phyloP scores from a whole-genome alignment of 352 stramenopile genomes.

The Globisporangium cystogenes region DNA sequence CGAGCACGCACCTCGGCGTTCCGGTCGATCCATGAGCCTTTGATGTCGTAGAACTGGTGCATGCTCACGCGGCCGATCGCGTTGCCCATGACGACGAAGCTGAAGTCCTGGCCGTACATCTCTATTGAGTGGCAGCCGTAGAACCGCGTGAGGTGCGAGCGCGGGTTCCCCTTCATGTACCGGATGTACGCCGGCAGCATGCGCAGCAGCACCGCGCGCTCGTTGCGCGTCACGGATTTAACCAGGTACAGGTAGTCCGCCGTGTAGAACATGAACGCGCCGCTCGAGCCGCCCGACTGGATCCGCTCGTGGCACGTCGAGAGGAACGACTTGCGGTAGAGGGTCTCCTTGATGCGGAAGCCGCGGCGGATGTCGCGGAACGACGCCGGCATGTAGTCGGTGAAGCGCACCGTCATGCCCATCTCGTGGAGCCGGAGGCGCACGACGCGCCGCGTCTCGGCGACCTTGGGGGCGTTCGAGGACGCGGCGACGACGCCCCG shows the following conservation, averaged over 20 bases:
- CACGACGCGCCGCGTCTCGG: conserved; percentile 43
- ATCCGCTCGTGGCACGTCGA: conserved; percentile 82
- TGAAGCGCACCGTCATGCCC: conserved; percentile 75
- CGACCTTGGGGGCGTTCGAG: conserved; percentile 50
- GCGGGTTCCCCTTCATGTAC: conserved; percentile 77
- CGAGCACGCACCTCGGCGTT: conserved; percentile 54
- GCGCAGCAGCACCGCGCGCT: conserved; percentile 71
- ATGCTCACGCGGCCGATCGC: conserved; percentile 77
- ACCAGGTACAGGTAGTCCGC: conserved; percentile 85
- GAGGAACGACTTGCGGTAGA: conserved; percentile 78
- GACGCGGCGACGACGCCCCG: conserved; percentile 77
- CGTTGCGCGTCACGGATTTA: conserved; percentile 78
- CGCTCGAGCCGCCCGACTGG: conserved; percentile 75
- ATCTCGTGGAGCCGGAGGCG: conserved; percentile 75
- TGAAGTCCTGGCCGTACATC: conserved; percentile 87
- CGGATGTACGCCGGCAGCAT: conserved; percentile 82
- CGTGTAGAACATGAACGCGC: conserved; percentile 91
- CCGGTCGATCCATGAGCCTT: conserved; percentile 85
- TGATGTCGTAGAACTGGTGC: conserved; percentile 90
- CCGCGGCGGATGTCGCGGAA: conserved; percentile 80
- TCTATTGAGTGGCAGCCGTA: conserved; percentile 87
- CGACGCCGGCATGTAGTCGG: conserved; percentile 61
- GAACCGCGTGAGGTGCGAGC: conserved; percentile 84
- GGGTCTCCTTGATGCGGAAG: conserved; percentile 68
- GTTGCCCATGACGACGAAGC: conserved; percentile 91